Base-by-base conservation (phyloP, 768 basidiomycete species). In the Cystofilobasidium macerans region DNA sequence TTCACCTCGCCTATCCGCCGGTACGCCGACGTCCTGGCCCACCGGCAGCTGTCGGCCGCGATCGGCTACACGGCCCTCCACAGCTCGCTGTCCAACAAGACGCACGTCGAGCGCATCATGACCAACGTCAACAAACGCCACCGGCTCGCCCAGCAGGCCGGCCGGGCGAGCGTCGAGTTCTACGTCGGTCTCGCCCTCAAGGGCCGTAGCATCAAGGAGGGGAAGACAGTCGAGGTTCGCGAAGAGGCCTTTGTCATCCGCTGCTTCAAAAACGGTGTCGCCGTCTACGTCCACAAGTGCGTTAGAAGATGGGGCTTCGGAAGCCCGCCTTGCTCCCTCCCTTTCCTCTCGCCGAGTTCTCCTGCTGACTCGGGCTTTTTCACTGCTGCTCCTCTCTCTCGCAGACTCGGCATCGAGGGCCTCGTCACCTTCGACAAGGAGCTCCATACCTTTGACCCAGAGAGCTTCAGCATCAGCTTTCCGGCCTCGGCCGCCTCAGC, bases 121-220 rank as follows among this genome's bases (percentile, higher is more conserved):
- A 86, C 85, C 64, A 84, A 87, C 28, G 87, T 98, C 60, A 99
- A 98, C 72, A 82, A 85, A 48, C 82, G 93, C 22, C 94, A 99
- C 75, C 82, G 94, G 32, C 87, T 94, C 83, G 95, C 95, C 0
- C 95, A 99, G 73, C 94, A 93, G 88, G 95, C 95, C 0, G 85
- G 93, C 4, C 81, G 95, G 18, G 95, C 95, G 0, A 94, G 90
- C 73, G 87, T 97, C 36, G 94, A 99, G 76, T 99, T 98, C 71
- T 98, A 95, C 72, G 92, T 97, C 32, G 93, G 94, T 0, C 78
- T 99, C 20, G 91, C 93, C 5, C 77, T 98, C 69, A 90, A 89
- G 70, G 84, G 82, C 2, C 64, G 75, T 56, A 72, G 74, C 8
- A 63, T 61, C 57, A 71, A 81, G 81, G 53, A 70, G 70, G 74